These are phyloP conservation scores for Tricholoma furcatifolium DNA, from an alignment of 768 basidiomycete species.

Conservation along the genomic window DNA sequence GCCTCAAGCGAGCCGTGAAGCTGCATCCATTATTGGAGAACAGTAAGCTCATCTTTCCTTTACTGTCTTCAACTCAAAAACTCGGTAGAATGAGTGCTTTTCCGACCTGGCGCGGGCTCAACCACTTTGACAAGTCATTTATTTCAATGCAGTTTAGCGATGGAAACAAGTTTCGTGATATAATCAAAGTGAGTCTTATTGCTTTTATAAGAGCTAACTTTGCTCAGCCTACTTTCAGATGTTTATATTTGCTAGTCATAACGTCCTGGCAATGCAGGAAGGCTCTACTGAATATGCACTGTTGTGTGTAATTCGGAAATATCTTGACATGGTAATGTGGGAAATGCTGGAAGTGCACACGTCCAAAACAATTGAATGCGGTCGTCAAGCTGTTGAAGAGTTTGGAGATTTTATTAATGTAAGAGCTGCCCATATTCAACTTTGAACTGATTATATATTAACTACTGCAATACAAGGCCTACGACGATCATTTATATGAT, in stretches of 20 bases:
- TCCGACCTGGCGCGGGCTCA: not conserved
- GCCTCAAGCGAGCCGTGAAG: not conserved
- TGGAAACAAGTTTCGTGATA: not conserved
- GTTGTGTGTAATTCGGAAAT: not conserved
- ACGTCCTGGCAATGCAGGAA: not conserved
- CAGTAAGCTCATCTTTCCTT: not conserved
- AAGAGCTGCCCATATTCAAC: not conserved
- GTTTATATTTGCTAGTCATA: slow-evolving; percentile 2
- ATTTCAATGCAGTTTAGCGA: not conserved
- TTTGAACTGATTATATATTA: slow-evolving; percentile 10
- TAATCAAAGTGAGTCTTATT: not conserved
- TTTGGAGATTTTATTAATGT: not conserved
- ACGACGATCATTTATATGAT: slow-evolving; percentile 19
- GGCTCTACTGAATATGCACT: not conserved
- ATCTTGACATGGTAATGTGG: slow-evolving; percentile 3
- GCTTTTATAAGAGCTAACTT: not conserved
- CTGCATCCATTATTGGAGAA: not conserved
- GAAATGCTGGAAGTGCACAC: not conserved
- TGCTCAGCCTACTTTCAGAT: not conserved
- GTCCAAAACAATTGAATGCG: not conserved
- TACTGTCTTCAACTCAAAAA: not conserved
- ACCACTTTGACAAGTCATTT: not conserved
- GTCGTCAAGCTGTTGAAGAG: not conserved
- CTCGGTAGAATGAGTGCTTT: not conserved
- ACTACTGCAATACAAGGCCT: slow-evolving; percentile 17